Conservation (phyloP, 2,329 filamentous ascomycete species). For the Proliferodiscus dingleyae region DNA sequence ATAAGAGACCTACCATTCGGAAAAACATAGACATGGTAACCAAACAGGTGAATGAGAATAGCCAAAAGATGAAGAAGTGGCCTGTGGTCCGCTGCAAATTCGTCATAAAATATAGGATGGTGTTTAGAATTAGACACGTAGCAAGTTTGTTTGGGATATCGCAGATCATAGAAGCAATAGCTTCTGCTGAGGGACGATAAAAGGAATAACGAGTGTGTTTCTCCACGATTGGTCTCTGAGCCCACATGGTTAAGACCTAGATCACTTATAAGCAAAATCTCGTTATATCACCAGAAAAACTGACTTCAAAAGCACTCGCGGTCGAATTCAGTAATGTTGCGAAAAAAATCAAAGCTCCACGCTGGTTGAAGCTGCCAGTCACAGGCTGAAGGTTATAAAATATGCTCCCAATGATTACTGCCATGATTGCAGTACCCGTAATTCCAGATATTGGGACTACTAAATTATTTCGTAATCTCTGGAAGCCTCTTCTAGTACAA, state of each 20-base stretch:
- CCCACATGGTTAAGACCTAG: conserved; percentile 72
- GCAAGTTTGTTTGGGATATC: conserved; percentile 79
- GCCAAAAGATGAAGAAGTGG: conserved; percentile 73
- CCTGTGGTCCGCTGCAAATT: conserved; percentile 60
- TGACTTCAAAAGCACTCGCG: too few species aligned
- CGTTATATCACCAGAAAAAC: conserved; percentile 58
- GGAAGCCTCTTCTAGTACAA: too few species aligned
- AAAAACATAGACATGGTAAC: conserved; percentile 77
- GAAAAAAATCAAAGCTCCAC: too few species aligned
- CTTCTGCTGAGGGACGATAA: conserved; percentile 87
- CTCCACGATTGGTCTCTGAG: conserved; percentile 86
- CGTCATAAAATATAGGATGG: conserved; percentile 82
- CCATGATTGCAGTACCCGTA: too few species aligned
- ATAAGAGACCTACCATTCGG: conserved; percentile 70
- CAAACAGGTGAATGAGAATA: conserved; percentile 18
- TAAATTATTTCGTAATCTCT: too few species aligned
- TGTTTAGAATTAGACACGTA: conserved; percentile 73
- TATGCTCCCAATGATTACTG: too few species aligned
- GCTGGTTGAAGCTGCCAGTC: too few species aligned
- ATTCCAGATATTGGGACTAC: too few species aligned
- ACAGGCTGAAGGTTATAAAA: too few species aligned
- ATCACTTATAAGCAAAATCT: conserved; percentile 66
- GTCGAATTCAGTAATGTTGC: too few species aligned
- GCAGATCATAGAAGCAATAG: conserved; percentile 77
- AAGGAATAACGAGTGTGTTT: conserved; percentile 85